Percentiles rank a stretch among this genome's conserved stretches.
Evolutionary conservation across 768 basidiomycete species (phyloP).

Genomic region (Hericium coralloides): DNA sequence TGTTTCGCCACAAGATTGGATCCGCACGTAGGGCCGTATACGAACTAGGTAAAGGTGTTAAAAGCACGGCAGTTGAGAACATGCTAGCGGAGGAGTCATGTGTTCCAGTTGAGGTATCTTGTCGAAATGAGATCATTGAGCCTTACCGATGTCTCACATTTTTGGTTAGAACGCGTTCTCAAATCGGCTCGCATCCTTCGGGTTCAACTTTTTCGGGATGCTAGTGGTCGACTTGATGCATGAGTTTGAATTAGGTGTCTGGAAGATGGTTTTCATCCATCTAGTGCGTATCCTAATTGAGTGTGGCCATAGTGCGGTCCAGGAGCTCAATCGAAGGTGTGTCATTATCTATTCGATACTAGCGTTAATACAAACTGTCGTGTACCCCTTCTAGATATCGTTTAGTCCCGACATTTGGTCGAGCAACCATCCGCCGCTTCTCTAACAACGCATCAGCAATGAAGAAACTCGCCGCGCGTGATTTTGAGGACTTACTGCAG

Average conservation of each 20-base stretch:
- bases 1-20: conserved; percentile 4
- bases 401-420: conserved; percentile 20
- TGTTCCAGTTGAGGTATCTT: conserved; percentile 23
- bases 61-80: background rate
- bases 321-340: conserved; percentile 19
- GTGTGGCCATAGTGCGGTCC: conserved; percentile 6
- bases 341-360: background rate
- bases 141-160: background rate
- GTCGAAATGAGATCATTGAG: background rate
- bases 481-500: conserved; percentile 8
- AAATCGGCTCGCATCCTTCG: conserved; percentile 12
- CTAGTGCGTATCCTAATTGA: conserved; percentile 24
- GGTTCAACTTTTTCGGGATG: conserved; percentile 19
- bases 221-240: conserved; percentile 31
- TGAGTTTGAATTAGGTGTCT: conserved; percentile 32
- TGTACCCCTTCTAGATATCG: conserved; percentile 1
- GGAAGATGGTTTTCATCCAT: conserved; percentile 29
- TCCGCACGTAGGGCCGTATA: background rate
- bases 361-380: background rate
- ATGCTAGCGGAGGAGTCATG: conserved; percentile 19
- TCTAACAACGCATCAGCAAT: conserved; percentile 11
- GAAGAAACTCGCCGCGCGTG: conserved; percentile 4
- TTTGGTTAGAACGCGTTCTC: conserved; percentile 28
- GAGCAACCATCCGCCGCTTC: conserved; percentile 16
- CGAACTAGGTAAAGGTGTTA: background rate